phyloP scores from a whole-genome alignment of 164 flowering plant species.

The Vitis cinerea region DNA sequence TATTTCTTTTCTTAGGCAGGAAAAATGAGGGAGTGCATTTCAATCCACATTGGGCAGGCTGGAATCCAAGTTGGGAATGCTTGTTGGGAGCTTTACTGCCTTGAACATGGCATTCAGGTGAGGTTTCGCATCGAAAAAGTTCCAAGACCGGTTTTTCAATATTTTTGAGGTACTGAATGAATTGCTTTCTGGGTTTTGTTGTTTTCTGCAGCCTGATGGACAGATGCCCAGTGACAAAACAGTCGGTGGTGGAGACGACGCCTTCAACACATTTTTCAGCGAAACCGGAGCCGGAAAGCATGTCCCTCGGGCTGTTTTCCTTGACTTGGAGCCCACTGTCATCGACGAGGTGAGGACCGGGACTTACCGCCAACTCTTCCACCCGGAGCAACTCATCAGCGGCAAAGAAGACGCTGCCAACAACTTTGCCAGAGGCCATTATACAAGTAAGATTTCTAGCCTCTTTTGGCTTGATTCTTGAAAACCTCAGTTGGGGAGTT shows the following conservation, averaged over 20 bases:
- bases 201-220: slow-evolving; percentile 60
- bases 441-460: slow-evolving; percentile 39
- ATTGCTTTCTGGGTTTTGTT: not conserved
- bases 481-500: no score
- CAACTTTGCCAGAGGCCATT: slow-evolving; percentile 67
- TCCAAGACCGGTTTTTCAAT: not conserved
- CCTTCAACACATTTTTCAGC: slow-evolving; percentile 71
- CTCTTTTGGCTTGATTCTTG: not conserved
- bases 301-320: slow-evolving; percentile 60
- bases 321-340: slow-evolving; percentile 69
- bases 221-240: slow-evolving; percentile 68
- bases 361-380: slow-evolving; percentile 56
- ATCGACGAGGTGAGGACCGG: slow-evolving; percentile 70
- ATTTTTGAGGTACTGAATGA: not conserved
- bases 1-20: not conserved
- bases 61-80: slow-evolving; percentile 72
- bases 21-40: slow-evolving; percentile 66
- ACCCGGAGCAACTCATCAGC: slow-evolving; percentile 62
- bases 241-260: slow-evolving; percentile 66
- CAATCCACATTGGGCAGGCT: slow-evolving; percentile 68
- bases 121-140: not conserved
- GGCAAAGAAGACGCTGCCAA: slow-evolving; percentile 74
- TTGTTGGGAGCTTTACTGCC: slow-evolving; percentile 74
- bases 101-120: slow-evolving; percentile 62
- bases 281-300: slow-evolving; percentile 72